These are phyloP conservation scores for Paraglomus brasilianum DNA, from an alignment of 192 early-diverging fungal genomes.

Conservation along the genomic window DNA sequence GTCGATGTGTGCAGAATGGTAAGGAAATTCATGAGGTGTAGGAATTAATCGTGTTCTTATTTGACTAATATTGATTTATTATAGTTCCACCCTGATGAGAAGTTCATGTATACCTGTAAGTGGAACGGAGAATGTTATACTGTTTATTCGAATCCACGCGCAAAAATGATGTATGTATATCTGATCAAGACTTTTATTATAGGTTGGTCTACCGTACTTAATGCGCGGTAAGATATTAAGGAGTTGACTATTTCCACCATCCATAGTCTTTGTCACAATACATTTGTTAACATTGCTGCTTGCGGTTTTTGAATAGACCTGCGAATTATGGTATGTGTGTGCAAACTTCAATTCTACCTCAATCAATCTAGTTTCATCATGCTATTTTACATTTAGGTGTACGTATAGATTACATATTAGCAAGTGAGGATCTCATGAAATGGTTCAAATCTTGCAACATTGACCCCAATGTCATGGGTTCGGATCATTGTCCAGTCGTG, in stretches of 20 bases:
- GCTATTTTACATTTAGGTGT: constrained; percentile 48
- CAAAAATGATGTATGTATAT: not conserved
- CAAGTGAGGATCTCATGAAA: constrained; percentile 47
- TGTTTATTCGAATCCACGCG: not conserved
- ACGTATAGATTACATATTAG: constrained; percentile 75
- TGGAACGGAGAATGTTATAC: not conserved
- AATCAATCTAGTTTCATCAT: no score
- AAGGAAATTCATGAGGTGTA: not conserved
- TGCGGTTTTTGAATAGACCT: constrained; percentile 33
- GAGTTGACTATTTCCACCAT: no score
- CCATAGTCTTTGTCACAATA: not conserved
- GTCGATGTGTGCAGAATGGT: constrained; percentile 60
- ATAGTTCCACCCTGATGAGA: constrained; percentile 54
- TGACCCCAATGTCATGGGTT: constrained; percentile 61
- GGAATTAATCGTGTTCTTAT: no score
- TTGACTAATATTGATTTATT: not conserved
- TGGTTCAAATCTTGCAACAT: constrained; percentile 64
- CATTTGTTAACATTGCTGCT: not conserved
- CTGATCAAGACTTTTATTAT: constrained; percentile 37
- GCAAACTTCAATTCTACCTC: no score
- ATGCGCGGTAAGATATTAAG: constrained; percentile 52
- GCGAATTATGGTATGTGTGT: constrained; percentile 42
- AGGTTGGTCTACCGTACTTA: constrained; percentile 74
- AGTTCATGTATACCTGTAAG: constrained; percentile 56
- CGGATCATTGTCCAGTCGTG: constrained; percentile 80